Conservation (phyloP, 345 rosid species). For the Arabis hirsuta region DNA sequence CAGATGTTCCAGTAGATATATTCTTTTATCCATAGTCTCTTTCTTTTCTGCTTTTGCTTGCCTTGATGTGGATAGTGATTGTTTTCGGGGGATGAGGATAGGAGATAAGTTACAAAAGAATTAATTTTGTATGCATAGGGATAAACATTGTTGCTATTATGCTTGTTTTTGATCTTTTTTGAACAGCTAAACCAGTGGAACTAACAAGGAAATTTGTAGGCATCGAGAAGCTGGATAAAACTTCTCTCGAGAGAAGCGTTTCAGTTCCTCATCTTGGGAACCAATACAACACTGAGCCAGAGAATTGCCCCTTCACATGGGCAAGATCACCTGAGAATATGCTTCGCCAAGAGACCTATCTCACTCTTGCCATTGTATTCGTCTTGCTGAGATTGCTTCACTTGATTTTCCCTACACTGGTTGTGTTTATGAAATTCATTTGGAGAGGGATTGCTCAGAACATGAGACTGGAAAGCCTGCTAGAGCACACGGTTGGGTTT, state of each 20-base stretch:
- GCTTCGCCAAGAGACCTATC: conserved; percentile 78
- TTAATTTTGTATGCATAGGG: neutral
- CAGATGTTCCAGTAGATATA: too few relatives aligned
- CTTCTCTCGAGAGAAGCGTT: conserved; percentile 47
- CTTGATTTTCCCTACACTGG: conserved; percentile 58
- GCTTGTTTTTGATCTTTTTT: neutral
- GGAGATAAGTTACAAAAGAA: neutral
- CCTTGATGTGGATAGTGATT: neutral
- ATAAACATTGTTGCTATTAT: conserved; percentile 4
- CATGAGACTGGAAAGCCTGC: conserved; percentile 56
- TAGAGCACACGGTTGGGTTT: conserved; percentile 67
- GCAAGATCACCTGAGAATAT: conserved; percentile 93
- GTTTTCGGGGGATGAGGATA: neutral
- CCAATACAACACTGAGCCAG: conserved; percentile 55
- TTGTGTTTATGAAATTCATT: conserved; percentile 45
- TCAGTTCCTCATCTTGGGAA: conserved; percentile 54
- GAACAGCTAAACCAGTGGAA: conserved; percentile 5
- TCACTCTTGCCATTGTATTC: conserved; percentile 73
- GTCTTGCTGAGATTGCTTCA: conserved; percentile 67
- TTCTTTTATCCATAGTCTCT: too few relatives aligned
- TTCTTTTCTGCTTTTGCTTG: neutral
- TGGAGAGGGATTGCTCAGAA: conserved; percentile 60
- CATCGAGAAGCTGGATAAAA: conserved; percentile 50
- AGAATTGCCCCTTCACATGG: conserved; percentile 95
- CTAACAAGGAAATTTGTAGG: conserved; percentile 38